Base-by-base conservation (phyloP, 2,329 filamentous ascomycete species). In the Cryphonectria carpinicola region DNA sequence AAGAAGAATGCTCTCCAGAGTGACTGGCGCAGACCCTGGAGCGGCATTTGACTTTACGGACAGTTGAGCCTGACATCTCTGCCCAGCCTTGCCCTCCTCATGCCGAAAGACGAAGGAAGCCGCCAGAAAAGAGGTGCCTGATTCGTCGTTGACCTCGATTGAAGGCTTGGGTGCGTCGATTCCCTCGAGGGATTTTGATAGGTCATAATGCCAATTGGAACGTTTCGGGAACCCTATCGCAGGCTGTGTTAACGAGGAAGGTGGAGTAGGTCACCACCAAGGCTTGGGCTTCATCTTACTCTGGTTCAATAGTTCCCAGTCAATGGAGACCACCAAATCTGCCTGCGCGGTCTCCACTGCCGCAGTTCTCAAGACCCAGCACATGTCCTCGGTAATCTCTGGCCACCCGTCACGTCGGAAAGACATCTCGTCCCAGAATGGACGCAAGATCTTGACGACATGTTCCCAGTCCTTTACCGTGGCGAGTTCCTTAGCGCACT, bases 301-400 rank as follows among this genome's bases (percentile, higher is more conserved):
- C 61, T 79, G 85, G 70, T 88, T 84, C 77, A 91, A 82, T 61
- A 92, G 81, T 76, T 92, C 90, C 87, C 90, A 91, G 75, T 91
- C 89, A 66, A 90, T 86, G 39, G 88, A 84, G 49, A 92, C 79
- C 11, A 91, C 83, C 41, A 90, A 80, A 67, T 87, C 85, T 11
- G 84, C 84, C 67, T 87, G 84, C 10, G 84, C 84, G 63, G 82
- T 81, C 72, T 85, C 81, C 3, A 81, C 81, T 5, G 89, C 89
- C 14, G 87, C 89, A 71, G 84, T 82, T 73, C 89, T 83, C 70
- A 91, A 78, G n/a, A 84, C 81, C 88, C 89, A 91, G 65, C 86
- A 84, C 52, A 92, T 79, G 52, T 90, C 87, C 76, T 91, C 88
- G 6, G 84, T 82, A 41, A 89, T 83, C 71, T 86, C 82, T 71